Conservation (phyloP, 257 asterid genomes). For the Solanum etuberosum region DNA sequence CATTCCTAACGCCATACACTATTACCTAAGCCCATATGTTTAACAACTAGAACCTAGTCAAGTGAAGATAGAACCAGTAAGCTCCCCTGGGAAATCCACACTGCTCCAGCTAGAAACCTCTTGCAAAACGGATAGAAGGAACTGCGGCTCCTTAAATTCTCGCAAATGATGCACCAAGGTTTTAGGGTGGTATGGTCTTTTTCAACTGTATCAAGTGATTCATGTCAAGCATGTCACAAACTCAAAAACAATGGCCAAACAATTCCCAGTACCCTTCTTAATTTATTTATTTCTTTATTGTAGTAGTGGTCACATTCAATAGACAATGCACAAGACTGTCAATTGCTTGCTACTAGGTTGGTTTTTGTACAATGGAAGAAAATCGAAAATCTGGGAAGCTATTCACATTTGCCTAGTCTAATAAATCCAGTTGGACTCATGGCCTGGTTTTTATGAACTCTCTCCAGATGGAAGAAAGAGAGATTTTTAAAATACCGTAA, state of each 20-base stretch:
- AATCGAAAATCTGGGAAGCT: not conserved
- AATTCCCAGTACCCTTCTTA: not conserved
- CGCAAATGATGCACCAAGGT: not conserved
- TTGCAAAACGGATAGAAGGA: not conserved
- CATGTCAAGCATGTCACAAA: not conserved
- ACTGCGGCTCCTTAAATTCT: not conserved
- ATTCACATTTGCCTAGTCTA: not conserved
- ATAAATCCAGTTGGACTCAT: not conserved
- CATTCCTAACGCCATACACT: not conserved
- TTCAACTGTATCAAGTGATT: not conserved
- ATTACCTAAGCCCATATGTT: not conserved
- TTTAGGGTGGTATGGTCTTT: not conserved
- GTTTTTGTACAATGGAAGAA: not conserved
- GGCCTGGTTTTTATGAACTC: not conserved
- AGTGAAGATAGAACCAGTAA: not conserved
- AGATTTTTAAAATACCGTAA: not conserved
- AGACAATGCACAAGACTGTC: not conserved
- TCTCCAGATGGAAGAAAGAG: not conserved
- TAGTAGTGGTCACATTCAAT: not conserved
- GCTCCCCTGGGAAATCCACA: not conserved
- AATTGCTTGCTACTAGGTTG: not conserved
- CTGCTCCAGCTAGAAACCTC: not conserved
- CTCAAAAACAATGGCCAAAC: not conserved
- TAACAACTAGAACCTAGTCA: not conserved
- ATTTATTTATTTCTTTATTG: no score